Conservation (phyloP, 495 filamentous ascomycete genomes). For the Penicillium dipodomyicola region DNA sequence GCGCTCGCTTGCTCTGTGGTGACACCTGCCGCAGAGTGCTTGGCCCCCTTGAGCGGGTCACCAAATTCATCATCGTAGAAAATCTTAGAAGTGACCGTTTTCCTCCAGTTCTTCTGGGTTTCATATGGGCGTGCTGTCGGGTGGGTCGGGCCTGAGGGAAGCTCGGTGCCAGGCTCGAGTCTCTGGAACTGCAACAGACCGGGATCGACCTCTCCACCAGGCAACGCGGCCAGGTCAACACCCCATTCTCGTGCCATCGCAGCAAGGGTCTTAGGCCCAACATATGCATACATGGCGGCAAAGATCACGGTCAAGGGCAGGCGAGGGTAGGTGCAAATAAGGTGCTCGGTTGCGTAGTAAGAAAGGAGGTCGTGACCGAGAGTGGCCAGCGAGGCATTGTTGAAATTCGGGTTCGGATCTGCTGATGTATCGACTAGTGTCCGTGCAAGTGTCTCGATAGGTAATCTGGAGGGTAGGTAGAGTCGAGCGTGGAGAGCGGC, state of each 20-base stretch:
- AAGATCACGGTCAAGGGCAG: slow-evolving; percentile 80
- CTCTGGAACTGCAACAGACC: slow-evolving; percentile 82
- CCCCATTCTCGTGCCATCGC: slow-evolving; percentile 81
- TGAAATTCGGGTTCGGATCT: slow-evolving; percentile 70
- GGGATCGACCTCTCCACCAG: slow-evolving; percentile 88
- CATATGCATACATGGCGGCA: slow-evolving; percentile 78
- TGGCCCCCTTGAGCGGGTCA: slow-evolving; percentile 44
- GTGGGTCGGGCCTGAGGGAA: slow-evolving; percentile 16
- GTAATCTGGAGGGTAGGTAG: slow-evolving; percentile 74
- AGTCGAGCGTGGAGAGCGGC: slow-evolving; percentile 91
- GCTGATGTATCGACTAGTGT: slow-evolving; percentile 82
- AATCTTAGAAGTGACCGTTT: slow-evolving; percentile 66
- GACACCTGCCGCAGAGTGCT: slow-evolving; percentile 28
- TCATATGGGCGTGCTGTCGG: slow-evolving; percentile 40
- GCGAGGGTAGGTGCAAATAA: slow-evolving; percentile 83
- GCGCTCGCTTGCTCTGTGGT: slow-evolving; percentile 53
- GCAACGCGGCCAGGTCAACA: slow-evolving; percentile 75
- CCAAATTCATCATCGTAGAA: slow-evolving; percentile 81
- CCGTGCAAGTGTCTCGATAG: slow-evolving; percentile 80
- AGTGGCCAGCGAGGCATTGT: slow-evolving; percentile 76
- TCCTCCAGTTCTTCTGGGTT: slow-evolving; percentile 58
- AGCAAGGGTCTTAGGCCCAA: slow-evolving; percentile 66
- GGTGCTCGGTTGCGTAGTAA: slow-evolving; percentile 83
- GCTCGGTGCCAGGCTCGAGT: slow-evolving; percentile 55
- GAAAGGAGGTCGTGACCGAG: slow-evolving; percentile 79